These are phyloP conservation scores for Hymenotorrendiella dingleyae DNA, from an alignment of 2,329 filamentous ascomycete species.

Conservation along the genomic window DNA sequence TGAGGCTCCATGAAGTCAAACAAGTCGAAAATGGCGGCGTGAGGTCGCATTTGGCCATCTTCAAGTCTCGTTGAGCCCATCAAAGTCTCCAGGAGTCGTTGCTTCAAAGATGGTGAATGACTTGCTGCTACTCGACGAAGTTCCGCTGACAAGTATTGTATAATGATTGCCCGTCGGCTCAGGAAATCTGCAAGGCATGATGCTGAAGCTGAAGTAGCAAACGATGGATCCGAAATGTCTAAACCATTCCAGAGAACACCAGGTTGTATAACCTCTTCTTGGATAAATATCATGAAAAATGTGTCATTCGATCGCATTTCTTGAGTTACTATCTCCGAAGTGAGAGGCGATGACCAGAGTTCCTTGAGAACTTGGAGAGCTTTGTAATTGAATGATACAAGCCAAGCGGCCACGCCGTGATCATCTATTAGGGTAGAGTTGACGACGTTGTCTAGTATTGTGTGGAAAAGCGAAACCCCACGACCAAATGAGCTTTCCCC, in stretches of 20 bases:
- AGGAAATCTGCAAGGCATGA: conserved; percentile 57
- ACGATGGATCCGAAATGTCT: conserved; percentile 53
- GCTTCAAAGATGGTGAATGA: conserved; percentile 63
- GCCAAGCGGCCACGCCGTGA: conserved; percentile 55
- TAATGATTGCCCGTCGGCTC: conserved; percentile 65
- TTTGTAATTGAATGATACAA: conserved; percentile 62
- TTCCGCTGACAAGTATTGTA: conserved; percentile 83
- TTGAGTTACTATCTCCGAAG: conserved; percentile 65
- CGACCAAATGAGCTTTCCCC: conserved; percentile 64
- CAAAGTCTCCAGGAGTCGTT: conserved; percentile 65
- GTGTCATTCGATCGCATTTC: conserved; percentile 78
- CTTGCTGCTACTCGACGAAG: conserved; percentile 70
- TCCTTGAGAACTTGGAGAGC: conserved; percentile 69
- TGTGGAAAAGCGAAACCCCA: conserved; percentile 75
- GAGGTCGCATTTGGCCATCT: conserved; percentile 53
- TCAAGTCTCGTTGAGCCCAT: conserved; percentile 67
- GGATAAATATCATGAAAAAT: conserved; percentile 69
- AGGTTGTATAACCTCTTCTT: conserved; percentile 64
- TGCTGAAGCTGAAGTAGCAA: conserved; percentile 49
- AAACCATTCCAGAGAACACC: conserved; percentile 70
- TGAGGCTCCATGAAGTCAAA: conserved; percentile 81
- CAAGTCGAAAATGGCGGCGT: conserved; percentile 80
- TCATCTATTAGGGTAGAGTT: conserved; percentile 57
- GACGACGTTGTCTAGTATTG: conserved; percentile 65
- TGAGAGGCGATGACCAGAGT: conserved; percentile 79